phyloP scores from a whole-genome alignment of 1,284 basidiomycete genomes.

The Sporisorium graminicola region DNA sequence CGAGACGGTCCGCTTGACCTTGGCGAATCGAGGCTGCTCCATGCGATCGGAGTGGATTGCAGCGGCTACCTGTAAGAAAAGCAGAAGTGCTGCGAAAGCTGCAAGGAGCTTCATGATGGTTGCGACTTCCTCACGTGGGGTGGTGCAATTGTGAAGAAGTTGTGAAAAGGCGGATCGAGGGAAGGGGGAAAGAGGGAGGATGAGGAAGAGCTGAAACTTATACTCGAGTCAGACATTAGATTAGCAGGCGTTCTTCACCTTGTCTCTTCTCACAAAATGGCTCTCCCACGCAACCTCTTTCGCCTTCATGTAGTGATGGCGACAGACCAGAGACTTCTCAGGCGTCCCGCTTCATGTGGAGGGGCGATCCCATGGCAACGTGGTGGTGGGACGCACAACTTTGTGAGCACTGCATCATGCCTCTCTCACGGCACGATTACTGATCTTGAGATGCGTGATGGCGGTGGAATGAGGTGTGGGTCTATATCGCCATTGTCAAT shows the following conservation, averaged over 20 bases:
- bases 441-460: not conserved
- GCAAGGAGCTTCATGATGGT: constrained; percentile 20
- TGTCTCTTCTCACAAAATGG: not conserved
- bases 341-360: constrained; percentile 6
- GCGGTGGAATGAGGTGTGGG: constrained; percentile 1
- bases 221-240: not conserved
- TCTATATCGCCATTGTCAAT: not conserved
- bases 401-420: not conserved
- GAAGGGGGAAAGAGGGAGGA: not conserved
- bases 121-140: not conserved
- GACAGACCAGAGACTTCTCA: constrained; percentile 5
- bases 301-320: constrained; percentile 20
- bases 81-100: constrained; percentile 5
- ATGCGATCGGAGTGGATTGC: constrained; percentile 9
- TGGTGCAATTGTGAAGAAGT: not conserved
- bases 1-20: constrained; percentile 12
- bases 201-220: not conserved
- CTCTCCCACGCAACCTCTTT: constrained; percentile 6
- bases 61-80: constrained; percentile 17
- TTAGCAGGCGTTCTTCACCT: not conserved
- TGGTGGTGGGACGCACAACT: constrained; percentile 2
- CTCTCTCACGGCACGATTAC: not conserved
- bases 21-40: constrained; percentile 13
- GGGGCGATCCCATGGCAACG: not conserved
- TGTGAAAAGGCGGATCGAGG: not conserved